phyloP scores from a whole-genome alignment of 2,329 filamentous ascomycete genomes.

The Colletotrichum ledebouriae region DNA sequence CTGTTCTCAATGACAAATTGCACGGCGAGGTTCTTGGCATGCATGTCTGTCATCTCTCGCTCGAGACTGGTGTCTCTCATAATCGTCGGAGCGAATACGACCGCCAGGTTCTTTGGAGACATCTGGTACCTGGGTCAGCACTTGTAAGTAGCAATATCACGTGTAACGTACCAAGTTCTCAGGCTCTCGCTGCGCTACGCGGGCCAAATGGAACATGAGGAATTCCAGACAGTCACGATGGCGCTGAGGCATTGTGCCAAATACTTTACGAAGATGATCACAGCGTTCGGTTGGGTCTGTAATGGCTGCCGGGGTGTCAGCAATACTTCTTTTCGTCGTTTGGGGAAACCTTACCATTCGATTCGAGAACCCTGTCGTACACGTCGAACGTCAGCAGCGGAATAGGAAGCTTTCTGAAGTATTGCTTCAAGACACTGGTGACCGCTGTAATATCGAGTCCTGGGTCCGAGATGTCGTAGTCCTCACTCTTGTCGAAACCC shows the following conservation, averaged over 20 bases:
- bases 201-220: constrained; percentile 90
- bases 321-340: constrained; percentile 42
- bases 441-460: constrained; percentile 96
- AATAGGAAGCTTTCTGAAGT: constrained; percentile 91
- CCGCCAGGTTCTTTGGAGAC: constrained; percentile 95
- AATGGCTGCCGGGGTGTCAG: constrained; percentile 64
- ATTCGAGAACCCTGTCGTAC: constrained; percentile 90
- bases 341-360: constrained; percentile 71
- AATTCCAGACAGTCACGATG: constrained; percentile 94
- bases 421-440: constrained; percentile 96
- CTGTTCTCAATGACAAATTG: constrained; percentile 95
- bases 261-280: constrained; percentile 77
- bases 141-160: no score
- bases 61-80: constrained; percentile 93
- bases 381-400: constrained; percentile 93
- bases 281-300: constrained; percentile 76
- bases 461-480: constrained; percentile 93
- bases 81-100: constrained; percentile 97
- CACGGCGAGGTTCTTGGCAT: constrained; percentile 90
- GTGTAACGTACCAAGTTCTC: constrained; percentile 81
- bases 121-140: constrained; percentile 67
- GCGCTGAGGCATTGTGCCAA: constrained; percentile 83
- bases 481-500: constrained; percentile 87
- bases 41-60: constrained; percentile 96
- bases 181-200: constrained; percentile 84